A percentile compares a stretch with the other conserved stretches of the same genome.
These are phyloP conservation scores for Hypoxylon fragiforme DNA, from an alignment of 495 filamentous ascomycete genomes.

Conservation along the genomic window DNA sequence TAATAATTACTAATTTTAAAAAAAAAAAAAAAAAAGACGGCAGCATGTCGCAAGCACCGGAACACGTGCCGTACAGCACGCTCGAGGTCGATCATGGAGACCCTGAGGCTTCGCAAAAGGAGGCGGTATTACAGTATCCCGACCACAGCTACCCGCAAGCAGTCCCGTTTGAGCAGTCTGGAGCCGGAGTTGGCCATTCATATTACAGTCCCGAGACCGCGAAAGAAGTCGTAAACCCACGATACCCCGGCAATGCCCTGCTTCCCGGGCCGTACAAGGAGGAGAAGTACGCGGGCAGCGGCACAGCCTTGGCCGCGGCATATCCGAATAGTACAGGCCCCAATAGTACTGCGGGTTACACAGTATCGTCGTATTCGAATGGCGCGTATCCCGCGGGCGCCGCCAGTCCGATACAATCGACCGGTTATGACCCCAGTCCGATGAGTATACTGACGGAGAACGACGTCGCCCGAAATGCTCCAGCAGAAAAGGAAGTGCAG, in stretches of 20 bases:
- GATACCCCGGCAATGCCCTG: conserved; percentile 10
- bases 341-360: conserved; percentile 10
- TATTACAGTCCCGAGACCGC: conserved; percentile 26
- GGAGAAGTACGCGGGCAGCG: conserved; percentile 3
- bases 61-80: conserved; percentile 21
- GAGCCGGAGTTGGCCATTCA: conserved; percentile 9
- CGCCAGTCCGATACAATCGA: conserved; percentile 11
- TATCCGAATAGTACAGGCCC: conserved; percentile 9
- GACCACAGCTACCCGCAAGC: conserved; percentile 29
- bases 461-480: conserved; percentile 7
- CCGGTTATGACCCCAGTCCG: conserved; percentile 6
- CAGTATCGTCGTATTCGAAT: conserved; percentile 12
- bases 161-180: conserved; percentile 24
- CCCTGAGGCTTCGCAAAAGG: conserved; percentile 27
- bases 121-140: conserved; percentile 29
- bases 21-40: neutral
- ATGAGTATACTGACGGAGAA: neutral
- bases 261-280: conserved; percentile 17
- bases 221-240: conserved; percentile 25
- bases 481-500: conserved; percentile 5
- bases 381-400: conserved; percentile 19
- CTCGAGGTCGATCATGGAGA: conserved; percentile 25
- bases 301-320: neutral
- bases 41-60: conserved; percentile 19
- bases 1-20: no score